Evolutionary conservation across 1,284 basidiomycete species (phyloP), one percentile per base, ranked within the genome.

Genomic region (Cutaneotrichosporon curvatum): DNA sequence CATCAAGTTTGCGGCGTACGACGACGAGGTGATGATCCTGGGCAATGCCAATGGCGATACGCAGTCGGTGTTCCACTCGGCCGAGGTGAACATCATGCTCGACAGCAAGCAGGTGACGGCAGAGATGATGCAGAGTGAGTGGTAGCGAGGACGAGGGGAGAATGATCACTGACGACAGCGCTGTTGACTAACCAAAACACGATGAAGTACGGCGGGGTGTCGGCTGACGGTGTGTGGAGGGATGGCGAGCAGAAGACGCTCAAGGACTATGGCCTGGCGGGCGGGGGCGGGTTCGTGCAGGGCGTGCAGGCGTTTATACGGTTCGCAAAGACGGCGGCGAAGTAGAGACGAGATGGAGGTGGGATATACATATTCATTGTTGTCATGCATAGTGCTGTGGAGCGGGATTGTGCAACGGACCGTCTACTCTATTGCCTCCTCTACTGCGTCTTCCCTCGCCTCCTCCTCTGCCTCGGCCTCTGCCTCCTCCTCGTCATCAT

Each of bases 1-100:
- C 59, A 77, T 85, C 63, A 87, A 87, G 67, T 78, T 87, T 62
- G 83, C 84, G 63, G 76, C 79, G 31, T 77, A 85, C 53, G 85
- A 87, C 60, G 81, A 81, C 53, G 73, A 78, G 57, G 79, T 86
- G 23, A 79, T 78, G 18, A 85, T 87, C 49, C 73, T 80, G 21
- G 84, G 85, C 15, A 71, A 72, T 57, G 69, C 65, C 6, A 72
- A 71, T 48, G 65, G 69, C 52, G 45, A 81, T 56, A 79, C 78
- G n/a, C 83, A 85, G 62, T 80, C 78, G 15, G 85, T 84, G 82
- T 86, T 79, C 74, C 85, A 87, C 67, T 81, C 79, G 34, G 81
- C 84, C 56, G 85, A 87, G 63, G 78, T 82, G 59, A 86, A 87
- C 62, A 74, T 85, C 48, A 80, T 87, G 77, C 74, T 87, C 40